Evolutionary conservation across 2,329 filamentous ascomycete genomes (phyloP), one percentile per base, ranked within the genome.

Genomic region (Scedosporium dehoogii): DNA sequence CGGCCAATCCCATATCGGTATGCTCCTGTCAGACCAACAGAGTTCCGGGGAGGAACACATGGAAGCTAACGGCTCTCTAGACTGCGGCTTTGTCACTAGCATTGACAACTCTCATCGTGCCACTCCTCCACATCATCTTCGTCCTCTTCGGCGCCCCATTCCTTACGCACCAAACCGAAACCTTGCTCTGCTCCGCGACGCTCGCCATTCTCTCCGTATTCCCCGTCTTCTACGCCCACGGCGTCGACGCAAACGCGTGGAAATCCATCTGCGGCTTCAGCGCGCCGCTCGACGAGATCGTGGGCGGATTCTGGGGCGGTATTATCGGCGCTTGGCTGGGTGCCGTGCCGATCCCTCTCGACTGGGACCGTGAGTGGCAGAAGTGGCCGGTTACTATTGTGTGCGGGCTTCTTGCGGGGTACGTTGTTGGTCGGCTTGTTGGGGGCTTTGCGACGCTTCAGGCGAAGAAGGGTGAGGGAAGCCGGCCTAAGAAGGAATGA

Each of bases 301-400:
- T 91, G 75, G 93, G 92, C 2, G 91, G 85, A 1, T 81, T 91
- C 9, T 74, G 92, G n/a, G 94, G 94, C 4, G 86, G 86, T 0
- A 78, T 88, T 27, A 69, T 93, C 1, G 94, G 94, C 5, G 91
- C 91, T 48, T 97, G 94, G 94, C 77, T 96, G 51, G 94, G 94
- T 3, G 94, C 94, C 6, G 85, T 97, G 61, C 94, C 96, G 0
- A 97, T 99, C 68, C 94, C 94, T 1, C 78, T 99, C 67, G 94
- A 99, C 73, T 97, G 93, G 93, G 94, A 99, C 73, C 86, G 94
- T n/a, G 92, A 96, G 68, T 99, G 94, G 94, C 94, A 99, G 83
- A 90, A 88, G 73, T 99, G 93, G 90, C 94, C 94, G 0, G 88
- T 97, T 58, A 99, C 94, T 0, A 89, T 99, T 63, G 76, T 97